Percentiles rank a stretch among this genome's conserved stretches.
Conservation (phyloP, 2,329 filamentous ascomycete genomes). For the Fusarium poae region DNA sequence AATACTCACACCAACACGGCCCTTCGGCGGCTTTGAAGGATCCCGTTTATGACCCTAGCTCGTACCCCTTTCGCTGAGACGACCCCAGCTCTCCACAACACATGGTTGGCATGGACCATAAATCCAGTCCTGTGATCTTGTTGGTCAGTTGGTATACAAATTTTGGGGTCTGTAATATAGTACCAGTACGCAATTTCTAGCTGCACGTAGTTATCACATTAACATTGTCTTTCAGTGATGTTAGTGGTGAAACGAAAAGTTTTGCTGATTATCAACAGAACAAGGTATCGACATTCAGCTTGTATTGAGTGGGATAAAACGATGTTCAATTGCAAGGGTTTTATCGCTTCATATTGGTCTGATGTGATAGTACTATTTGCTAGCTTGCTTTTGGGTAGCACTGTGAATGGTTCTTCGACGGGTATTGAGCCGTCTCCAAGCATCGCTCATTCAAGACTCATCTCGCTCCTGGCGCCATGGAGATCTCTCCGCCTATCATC, state of each 20-base stretch:
- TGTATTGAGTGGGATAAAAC: constrained; percentile 16
- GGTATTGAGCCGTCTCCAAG: constrained; percentile 12
- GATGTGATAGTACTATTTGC: constrained; percentile 22
- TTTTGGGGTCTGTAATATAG: neutral
- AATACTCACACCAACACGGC: constrained; percentile 21
- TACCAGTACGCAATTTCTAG: constrained; percentile 9
- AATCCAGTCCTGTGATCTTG: neutral
- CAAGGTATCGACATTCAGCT: neutral
- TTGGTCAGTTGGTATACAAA: neutral
- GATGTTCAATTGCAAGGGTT: constrained; percentile 24
- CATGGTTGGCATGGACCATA: constrained; percentile 8
- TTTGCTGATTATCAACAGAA: constrained; percentile 3
- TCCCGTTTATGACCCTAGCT: constrained; percentile 12
- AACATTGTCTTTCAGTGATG: constrained; percentile 3
- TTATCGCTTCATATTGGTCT: constrained; percentile 11
- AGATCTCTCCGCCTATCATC: constrained; percentile 34
- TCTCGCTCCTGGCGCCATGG: constrained; percentile 19
- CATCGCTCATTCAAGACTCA: constrained; percentile 25
- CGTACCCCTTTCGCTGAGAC: constrained; percentile 35
- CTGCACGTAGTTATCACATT: constrained; percentile 13
- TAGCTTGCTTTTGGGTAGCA: constrained; percentile 12
- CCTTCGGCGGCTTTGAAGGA: constrained; percentile 19
- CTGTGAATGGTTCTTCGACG: constrained; percentile 23
- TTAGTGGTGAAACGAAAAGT: constrained; percentile 7
- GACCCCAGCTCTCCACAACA: constrained; percentile 12